Base-by-base conservation (phyloP, 768 basidiomycete species). In the Pisolithus microcarpus region DNA sequence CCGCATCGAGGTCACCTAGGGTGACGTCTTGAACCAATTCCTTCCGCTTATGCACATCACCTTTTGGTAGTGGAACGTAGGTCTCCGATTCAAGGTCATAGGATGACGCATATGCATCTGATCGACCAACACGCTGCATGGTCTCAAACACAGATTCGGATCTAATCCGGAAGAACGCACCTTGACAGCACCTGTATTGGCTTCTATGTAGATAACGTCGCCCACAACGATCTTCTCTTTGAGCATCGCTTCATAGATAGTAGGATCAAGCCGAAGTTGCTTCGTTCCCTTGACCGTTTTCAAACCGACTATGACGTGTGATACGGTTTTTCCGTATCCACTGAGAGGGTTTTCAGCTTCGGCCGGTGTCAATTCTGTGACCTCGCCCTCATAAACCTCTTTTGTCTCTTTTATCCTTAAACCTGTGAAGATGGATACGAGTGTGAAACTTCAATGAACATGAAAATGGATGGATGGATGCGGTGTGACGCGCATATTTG, bases 351-450 rank as follows among this genome's bases (percentile, higher is more conserved):
- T 98, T 68, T 98, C 95, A 13, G 95, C 80, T 71, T 98, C 96
- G 19, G 91, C 82, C 3, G 96, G 96, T 4, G 95, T 96, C 53
- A 98, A 72, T 63, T 98, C 95, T 8, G 95, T 98, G 16, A 99
- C 89, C 70, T 99, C 95, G 53, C 96, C 95, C 67, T 98, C 95
- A 68, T 94, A 98, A 7, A 98, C 93, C 63, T 96, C 92, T 66
- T 99, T 98, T 7, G 94, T 97, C 70, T 98, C 96, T 69, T 98
- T 98, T 75, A 98, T 96, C 65, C 95, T 83, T 36, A 98, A 78
- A 43, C 95, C 94, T 60, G 39, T 3, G 38, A 36, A 16, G 4
- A 23, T 23, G 21, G 4, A 36, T 38, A 40, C 7, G 38, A 5
- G 24, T 40, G 24, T 31, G 26, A 40, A 42, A 21, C 16, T 15